These are phyloP conservation scores for Boeremia lycopersici DNA, from an alignment of 2,329 filamentous ascomycete genomes.

Conservation along the genomic window DNA sequence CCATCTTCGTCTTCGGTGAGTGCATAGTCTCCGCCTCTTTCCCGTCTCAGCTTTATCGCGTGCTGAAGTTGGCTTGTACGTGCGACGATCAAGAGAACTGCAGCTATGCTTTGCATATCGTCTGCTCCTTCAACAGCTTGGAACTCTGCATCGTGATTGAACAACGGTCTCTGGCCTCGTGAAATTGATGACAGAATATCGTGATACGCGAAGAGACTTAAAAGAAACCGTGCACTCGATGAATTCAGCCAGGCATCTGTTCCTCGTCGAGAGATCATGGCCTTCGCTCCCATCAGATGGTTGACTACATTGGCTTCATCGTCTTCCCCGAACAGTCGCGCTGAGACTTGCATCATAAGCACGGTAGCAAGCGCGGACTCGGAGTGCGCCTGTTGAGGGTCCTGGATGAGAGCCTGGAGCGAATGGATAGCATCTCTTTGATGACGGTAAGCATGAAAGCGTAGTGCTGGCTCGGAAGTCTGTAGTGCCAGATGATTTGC, in stretches of 20 bases:
- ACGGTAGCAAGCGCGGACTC: constrained; percentile 39
- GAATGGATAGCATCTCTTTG: constrained; percentile 36
- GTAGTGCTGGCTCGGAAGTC: constrained; percentile 26
- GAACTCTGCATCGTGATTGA: constrained; percentile 29
- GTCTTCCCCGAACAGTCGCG: constrained; percentile 36
- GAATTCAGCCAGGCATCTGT: constrained; percentile 17
- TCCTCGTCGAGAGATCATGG: constrained; percentile 34
- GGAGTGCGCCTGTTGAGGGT: constrained; percentile 22
- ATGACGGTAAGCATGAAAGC: constrained; percentile 34
- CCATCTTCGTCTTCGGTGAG: constrained; percentile 28
- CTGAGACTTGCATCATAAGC: constrained; percentile 44
- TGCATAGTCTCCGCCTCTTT: not conserved
- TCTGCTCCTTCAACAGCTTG: constrained; percentile 31
- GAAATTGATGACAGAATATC: constrained; percentile 42
- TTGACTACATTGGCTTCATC: constrained; percentile 35
- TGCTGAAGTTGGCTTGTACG: constrained; percentile 35
- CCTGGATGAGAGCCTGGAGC: constrained; percentile 33
- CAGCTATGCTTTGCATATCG: constrained; percentile 32
- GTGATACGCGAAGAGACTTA: constrained; percentile 41
- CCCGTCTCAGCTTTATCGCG: constrained; percentile 23
- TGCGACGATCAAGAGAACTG: constrained; percentile 34
- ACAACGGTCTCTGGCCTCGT: constrained; percentile 31
- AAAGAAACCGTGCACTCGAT: constrained; percentile 33
- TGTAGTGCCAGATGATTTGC: constrained; percentile 36
- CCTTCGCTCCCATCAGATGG: constrained; percentile 38